Percentiles rank a stretch among this genome's conserved stretches.
phyloP scores from a whole-genome alignment of 2,329 filamentous ascomycete genomes.

The Pseudohalonectria lignicola region DNA sequence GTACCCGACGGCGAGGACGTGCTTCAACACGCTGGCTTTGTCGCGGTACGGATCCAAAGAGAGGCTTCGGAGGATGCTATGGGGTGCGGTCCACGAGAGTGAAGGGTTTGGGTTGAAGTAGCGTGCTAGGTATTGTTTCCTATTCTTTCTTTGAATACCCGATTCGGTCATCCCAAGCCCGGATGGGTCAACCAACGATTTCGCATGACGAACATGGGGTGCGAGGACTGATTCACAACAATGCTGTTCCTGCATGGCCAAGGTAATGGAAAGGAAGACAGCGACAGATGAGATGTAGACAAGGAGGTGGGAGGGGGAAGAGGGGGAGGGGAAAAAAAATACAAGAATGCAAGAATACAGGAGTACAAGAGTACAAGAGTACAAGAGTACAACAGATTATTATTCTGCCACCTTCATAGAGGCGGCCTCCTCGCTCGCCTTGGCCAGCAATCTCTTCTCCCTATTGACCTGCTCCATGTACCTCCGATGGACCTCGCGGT shows the following conservation, averaged over 20 bases:
- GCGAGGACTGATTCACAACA: background rate
- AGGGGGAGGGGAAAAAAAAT: no score
- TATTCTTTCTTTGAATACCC: background rate
- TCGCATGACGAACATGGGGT: background rate
- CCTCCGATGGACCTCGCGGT: constrained; percentile 41
- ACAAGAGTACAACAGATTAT: no score
- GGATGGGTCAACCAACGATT: no score
- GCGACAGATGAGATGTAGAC: no score
- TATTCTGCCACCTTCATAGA: constrained; percentile 23
- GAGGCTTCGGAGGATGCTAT: constrained; percentile 61
- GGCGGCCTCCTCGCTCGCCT: constrained; percentile 40
- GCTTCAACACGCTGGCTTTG: constrained; percentile 76
- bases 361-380: no score
- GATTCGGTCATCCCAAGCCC: no score
- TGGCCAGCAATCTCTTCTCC: constrained; percentile 46
- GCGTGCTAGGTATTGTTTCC: background rate
- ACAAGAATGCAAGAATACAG: no score
- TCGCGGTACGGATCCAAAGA: constrained; percentile 59
- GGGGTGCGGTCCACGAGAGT: constrained; percentile 80
- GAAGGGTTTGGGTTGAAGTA: constrained; percentile 87
- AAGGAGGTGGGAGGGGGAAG: no score
- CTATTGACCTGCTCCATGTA: constrained; percentile 45
- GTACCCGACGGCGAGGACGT: constrained; percentile 80
- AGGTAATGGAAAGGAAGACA: no score
- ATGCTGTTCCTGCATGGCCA: no score